These are phyloP conservation scores for Trametes sanguinea DNA, from an alignment of 768 basidiomycete species.

Conservation along the genomic window DNA sequence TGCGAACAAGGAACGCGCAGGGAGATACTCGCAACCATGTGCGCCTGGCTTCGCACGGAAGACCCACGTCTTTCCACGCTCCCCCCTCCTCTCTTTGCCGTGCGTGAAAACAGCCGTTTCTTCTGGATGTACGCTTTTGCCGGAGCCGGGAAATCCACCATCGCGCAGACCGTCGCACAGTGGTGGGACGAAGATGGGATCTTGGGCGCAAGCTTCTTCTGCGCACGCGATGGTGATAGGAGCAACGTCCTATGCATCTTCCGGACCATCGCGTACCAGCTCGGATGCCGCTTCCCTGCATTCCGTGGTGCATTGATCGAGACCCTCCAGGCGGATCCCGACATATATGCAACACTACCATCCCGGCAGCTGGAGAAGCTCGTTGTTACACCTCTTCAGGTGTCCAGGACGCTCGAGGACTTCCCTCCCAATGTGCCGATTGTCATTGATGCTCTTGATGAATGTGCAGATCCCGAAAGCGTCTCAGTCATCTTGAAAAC, in stretches of 20 bases:
- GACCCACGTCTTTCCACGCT: too few relatives aligned
- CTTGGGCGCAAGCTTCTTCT: too few relatives aligned
- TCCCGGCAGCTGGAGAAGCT: conserved; percentile 14
- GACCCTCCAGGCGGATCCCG: background rate
- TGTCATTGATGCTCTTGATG: conserved; percentile 25
- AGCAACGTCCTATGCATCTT: conserved; percentile 14
- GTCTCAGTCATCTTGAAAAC: conserved; percentile 10
- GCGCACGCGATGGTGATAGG: conserved; percentile 12
- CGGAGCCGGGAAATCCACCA: too few relatives aligned
- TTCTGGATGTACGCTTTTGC: too few relatives aligned
- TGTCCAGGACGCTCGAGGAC: background rate
- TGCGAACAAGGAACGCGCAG: too few relatives aligned
- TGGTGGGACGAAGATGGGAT: too few relatives aligned
- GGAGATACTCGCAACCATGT: too few relatives aligned
- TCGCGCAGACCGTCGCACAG: too few relatives aligned
- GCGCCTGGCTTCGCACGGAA: too few relatives aligned
- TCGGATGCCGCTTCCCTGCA: background rate
- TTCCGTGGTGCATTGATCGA: background rate
- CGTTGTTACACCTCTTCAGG: conserved; percentile 10
- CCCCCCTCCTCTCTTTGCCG: too few relatives aligned
- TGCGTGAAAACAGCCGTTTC: too few relatives aligned
- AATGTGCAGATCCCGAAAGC: conserved; percentile 14
- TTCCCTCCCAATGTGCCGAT: background rate
- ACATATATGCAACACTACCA: background rate
- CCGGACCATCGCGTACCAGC: conserved; percentile 18